Evolutionary conservation across 306 rosid genomes (phyloP), one percentile per base, ranked within the genome.

Genomic region (Begonia fuchsioides): DNA sequence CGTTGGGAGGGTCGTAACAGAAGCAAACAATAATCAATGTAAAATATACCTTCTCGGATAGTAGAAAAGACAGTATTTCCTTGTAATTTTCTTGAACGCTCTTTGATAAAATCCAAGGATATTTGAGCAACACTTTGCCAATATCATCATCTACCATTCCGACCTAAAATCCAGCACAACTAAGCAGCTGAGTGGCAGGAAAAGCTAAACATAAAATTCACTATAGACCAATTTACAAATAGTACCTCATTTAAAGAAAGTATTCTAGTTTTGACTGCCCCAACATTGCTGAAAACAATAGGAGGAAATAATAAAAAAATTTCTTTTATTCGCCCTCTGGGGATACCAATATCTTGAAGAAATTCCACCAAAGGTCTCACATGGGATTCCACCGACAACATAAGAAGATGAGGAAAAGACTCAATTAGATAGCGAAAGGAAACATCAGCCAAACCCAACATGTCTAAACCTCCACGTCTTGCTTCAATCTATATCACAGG

Each of bases 31-130:
- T 49, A 50, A 38, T 43, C 8, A 52, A 49, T 39, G 46, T 43
- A 60, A 43, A 17, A 40, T 16, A 3, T 78, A 88, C 96, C 95
- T 78, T 78, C 53, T 61, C 74, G 12, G 59, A 54, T 51, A 69
- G 60, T 18, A 79, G 72, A 59, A 83, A 81, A 32, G 72, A 53
- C 43, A 66, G 55, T 49, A 83, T 52, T 55, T 63, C 76, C 59
- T 61, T 63, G 66, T 76, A 73, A 61, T 81, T 88, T 18, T 74
- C 66, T 64, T 76, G 95, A 57, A 88, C 74, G 52, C 90, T 69
- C 26, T 62, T 46, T 13, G 93, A 78, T 55, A 71, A 74, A 69
- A 78, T 57, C 95, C 96, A 88, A 6, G 95, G 95, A 74, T 78
- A 88, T 64, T 74, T 83, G 44, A 70, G 39, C 63, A 83, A 47